phyloP scores from a whole-genome alignment of 176 grass and related monocot species.

The Oryza australiensis region DNA sequence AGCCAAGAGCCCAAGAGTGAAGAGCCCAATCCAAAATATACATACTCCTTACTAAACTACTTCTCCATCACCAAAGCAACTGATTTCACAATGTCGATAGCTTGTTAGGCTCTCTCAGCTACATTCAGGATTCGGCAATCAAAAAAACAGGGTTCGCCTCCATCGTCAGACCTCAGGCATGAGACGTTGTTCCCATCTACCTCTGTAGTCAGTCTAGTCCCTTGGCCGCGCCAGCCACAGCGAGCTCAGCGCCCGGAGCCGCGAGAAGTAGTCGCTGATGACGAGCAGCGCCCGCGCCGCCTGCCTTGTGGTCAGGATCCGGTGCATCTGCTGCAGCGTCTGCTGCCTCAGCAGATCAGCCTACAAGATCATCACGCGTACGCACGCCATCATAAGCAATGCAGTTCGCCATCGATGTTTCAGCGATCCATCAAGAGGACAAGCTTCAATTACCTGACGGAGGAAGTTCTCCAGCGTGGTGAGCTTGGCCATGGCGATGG shows the following conservation, averaged over 20 bases:
- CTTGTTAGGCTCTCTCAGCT: too few relatives aligned
- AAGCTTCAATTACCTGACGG: conserved; percentile 52
- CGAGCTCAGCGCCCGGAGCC: conserved; percentile 81
- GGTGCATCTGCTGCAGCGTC: conserved; percentile 86
- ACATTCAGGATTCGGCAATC: too few relatives aligned
- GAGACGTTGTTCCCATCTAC: too few relatives aligned
- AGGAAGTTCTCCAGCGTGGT: conserved; percentile 86
- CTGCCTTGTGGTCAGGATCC: conserved; percentile 78
- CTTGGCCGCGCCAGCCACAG: conserved; percentile 76
- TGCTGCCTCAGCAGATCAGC: conserved; percentile 90
- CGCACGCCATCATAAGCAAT: neutral
- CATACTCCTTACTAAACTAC: too few relatives aligned
- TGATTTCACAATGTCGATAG: too few relatives aligned
- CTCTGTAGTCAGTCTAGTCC: conserved; percentile 10
- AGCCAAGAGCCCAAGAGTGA: too few relatives aligned
- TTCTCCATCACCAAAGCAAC: too few relatives aligned
- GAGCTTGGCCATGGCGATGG: conserved; percentile 86
- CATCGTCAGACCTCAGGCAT: too few relatives aligned
- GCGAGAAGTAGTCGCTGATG: conserved; percentile 88
- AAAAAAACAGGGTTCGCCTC: too few relatives aligned
- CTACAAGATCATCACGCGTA: conserved; percentile 26
- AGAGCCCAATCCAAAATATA: too few relatives aligned
- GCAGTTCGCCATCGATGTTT: neutral
- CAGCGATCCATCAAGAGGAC: too few relatives aligned
- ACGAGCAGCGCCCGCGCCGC: conserved; percentile 79